Evolutionary conservation across 192 early-diverging fungal species (phyloP), one percentile per base, ranked within the genome.

Genomic region (Haplosporangium gracile): DNA sequence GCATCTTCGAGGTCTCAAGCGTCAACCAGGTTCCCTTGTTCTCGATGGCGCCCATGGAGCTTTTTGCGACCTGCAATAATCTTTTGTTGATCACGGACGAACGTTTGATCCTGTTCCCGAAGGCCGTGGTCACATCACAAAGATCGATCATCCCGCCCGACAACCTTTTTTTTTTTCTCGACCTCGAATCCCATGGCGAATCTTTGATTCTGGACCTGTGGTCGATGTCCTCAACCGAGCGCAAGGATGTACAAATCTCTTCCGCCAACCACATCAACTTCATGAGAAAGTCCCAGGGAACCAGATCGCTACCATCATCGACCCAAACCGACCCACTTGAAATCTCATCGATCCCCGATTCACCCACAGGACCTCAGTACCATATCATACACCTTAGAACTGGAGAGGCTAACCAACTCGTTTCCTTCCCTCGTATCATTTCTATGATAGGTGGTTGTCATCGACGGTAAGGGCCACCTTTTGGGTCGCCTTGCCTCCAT

Each of bases 381-480:
- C 55, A 57, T 57, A 57, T 15, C 24, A 11, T 51, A 10, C 22
- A 4, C 34, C n/a, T 45, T 29, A 57, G 40, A 47, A 22, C 36
- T 24, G 20, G n/a, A 24, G 45, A 34, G 24, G 68, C 40, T 81
- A 43, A 74, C 43, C 43, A 26, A 70, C 20, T 20, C 42, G 29
- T 22, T 26, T 24, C 3, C 42, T 36, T 74, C 45, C 55, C 15
- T 65, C 29, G 9, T 1, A 32, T 65, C 49, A 4, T 65, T 32
- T 63, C 60, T 65, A 65, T 65, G 60, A 65, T 91, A 99, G 97
- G 96, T 98, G 90, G 93, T 97, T 93, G 96, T 99, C 90, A 96
- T 99, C 92, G 98, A 99, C 93, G 98, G 92, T 91, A 99, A 99
- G 93, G 98, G 96, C 89, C 98, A 99, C 93, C 93, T 99, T 82